phyloP scores from a whole-genome alignment of 441 rosid species.

The Pelargonium australe region DNA sequence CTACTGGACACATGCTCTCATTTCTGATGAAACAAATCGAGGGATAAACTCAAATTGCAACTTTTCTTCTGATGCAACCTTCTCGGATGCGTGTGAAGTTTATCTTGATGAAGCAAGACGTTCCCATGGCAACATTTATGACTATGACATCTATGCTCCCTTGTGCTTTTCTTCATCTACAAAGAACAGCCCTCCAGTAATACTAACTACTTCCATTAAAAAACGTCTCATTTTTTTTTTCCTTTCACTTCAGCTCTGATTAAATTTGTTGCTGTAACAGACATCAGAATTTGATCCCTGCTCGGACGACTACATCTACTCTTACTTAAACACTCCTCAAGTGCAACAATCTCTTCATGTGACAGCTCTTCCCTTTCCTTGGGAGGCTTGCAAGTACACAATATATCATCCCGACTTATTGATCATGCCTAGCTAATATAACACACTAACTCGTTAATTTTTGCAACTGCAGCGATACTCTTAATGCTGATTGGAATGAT shows the following conservation, averaged over 20 bases:
- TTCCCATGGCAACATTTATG: neutral
- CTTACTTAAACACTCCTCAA: conserved; percentile 21
- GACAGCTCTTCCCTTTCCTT: conserved; percentile 12
- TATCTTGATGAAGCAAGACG: neutral
- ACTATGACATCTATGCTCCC: conserved; percentile 15
- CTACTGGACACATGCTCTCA: conserved; percentile 17
- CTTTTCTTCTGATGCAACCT: neutral
- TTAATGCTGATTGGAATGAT: neutral
- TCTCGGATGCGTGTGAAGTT: neutral
- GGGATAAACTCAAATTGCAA: conserved; percentile 8
- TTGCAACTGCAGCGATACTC: neutral
- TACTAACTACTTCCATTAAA: neutral
- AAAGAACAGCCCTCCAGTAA: neutral
- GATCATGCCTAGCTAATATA: neutral
- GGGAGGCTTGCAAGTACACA: conserved; percentile 18
- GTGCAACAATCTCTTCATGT: conserved; percentile 28
- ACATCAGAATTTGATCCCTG: conserved; percentile 17
- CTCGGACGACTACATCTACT: neutral
- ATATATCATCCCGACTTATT: neutral
- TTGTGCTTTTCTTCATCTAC: neutral
- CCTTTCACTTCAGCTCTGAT: neutral
- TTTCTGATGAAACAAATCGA: conserved; percentile 6
- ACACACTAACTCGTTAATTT: neutral
- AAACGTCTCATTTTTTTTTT: neutral
- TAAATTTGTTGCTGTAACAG: neutral